A percentile compares a stretch with the other conserved stretches of the same genome.
phyloP scores from a whole-genome alignment of 1,139 yeast species.

The Dujonia santamariae region DNA sequence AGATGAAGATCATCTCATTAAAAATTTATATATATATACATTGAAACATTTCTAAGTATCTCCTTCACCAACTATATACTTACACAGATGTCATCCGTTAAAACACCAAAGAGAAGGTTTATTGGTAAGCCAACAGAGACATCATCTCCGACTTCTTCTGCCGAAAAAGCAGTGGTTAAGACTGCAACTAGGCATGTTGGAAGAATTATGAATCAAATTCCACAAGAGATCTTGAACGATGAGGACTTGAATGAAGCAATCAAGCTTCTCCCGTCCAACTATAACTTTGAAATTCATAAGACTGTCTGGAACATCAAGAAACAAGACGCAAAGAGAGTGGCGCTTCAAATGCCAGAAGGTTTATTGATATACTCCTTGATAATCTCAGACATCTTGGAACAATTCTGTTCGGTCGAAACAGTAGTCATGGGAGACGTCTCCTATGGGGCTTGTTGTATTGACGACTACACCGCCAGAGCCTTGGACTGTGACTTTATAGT shows the following conservation, averaged over 20 bases:
- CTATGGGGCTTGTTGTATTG: slow-evolving; percentile 98
- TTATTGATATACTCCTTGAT: slow-evolving; percentile 80
- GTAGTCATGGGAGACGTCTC: slow-evolving; percentile 98
- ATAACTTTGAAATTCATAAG: slow-evolving; percentile 93
- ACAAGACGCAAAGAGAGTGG: slow-evolving; percentile 69
- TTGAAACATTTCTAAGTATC: no score
- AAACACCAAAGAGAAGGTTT: slow-evolving; percentile 26
- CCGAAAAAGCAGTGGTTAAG: slow-evolving; percentile 19
- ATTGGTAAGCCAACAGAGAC: slow-evolving; percentile 26
- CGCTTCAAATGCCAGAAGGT: slow-evolving; percentile 98
- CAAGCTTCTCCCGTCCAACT: slow-evolving; percentile 78
- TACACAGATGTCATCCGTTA: slow-evolving; percentile 5
- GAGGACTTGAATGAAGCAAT: slow-evolving; percentile 79
- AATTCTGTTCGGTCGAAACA: slow-evolving; percentile 83
- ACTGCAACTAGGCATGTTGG: slow-evolving; percentile 36
- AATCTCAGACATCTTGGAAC: slow-evolving; percentile 86
- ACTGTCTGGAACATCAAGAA: slow-evolving; percentile 90
- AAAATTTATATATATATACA: no score
- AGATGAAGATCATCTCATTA: no score
- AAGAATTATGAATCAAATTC: slow-evolving; percentile 84
- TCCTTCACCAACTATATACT: no score
- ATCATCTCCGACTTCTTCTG: no score
- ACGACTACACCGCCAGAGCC: slow-evolving; percentile 91
- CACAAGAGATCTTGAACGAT: slow-evolving; percentile 78
- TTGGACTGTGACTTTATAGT: slow-evolving; percentile 91